phyloP scores from a whole-genome alignment of 2,329 filamentous ascomycete species.

The Phaeomoniella chlamydospora region DNA sequence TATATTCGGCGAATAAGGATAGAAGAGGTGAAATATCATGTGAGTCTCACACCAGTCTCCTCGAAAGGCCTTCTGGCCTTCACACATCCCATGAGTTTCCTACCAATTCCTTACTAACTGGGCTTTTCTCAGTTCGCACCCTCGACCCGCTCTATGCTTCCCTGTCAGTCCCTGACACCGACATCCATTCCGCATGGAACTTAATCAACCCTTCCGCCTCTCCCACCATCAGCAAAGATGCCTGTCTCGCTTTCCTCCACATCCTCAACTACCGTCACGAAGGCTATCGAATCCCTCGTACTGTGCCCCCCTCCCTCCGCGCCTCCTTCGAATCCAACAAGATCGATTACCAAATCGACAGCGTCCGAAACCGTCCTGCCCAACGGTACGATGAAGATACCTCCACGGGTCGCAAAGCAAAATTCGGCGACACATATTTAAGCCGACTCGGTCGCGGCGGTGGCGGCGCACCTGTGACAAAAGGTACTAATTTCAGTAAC shows the following conservation, averaged over 20 bases:
- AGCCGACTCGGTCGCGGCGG: slow-evolving; percentile 70
- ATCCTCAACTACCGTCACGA: slow-evolving; percentile 94
- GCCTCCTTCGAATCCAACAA: slow-evolving; percentile 88
- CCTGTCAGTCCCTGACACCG: slow-evolving; percentile 52
- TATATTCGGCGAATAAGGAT: slow-evolving; percentile 86
- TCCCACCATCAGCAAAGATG: slow-evolving; percentile 82
- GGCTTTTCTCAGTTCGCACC: no score
- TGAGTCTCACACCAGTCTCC: no score
- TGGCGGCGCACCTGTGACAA: slow-evolving; percentile 54
- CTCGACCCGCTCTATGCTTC: slow-evolving; percentile 71
- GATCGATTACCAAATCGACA: slow-evolving; percentile 90
- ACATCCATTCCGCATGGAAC: slow-evolving; percentile 90
- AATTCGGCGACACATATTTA: slow-evolving; percentile 94
- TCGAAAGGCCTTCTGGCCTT: not conserved
- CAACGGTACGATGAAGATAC: slow-evolving; percentile 58
- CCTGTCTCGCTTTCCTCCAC: slow-evolving; percentile 84
- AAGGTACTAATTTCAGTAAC: slow-evolving; percentile 76
- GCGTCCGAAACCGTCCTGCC: slow-evolving; percentile 46
- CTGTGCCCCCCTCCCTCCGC: slow-evolving; percentile 79
- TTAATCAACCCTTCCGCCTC: slow-evolving; percentile 83
- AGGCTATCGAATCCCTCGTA: slow-evolving; percentile 83
- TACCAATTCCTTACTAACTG: slow-evolving; percentile 18
- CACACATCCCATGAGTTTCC: not conserved
- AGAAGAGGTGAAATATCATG: slow-evolving; percentile 71
- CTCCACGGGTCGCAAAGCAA: slow-evolving; percentile 76